Base-by-base conservation (phyloP, 331 rosid species). In the Pyracantha coccinea region DNA sequence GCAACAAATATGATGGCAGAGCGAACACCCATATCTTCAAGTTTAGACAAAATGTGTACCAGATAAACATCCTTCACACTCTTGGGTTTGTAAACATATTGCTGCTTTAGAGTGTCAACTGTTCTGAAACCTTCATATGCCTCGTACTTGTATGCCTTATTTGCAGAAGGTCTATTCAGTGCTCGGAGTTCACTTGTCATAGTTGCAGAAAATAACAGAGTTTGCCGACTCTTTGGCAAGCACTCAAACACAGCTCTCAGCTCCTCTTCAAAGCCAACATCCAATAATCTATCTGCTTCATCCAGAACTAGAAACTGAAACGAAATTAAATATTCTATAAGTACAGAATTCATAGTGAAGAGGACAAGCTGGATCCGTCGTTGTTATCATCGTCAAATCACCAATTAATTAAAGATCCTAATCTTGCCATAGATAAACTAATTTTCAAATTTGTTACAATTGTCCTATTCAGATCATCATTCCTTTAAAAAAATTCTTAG, bases 221-320 rank as follows among this genome's bases (percentile, higher is more conserved):
- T 94, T 78, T 94, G 99, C 14, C 99, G 86, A 72, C 32, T 87
- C 69, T 85, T 91, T 11, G 98, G 97, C 83, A 94, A 86, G 83
- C 92, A 83, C 78, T 85, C 83, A 74, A 94, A 91, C 64, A 94
- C 79, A 41, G 86, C 85, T 78, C 83, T 88, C 86, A 94, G 79
- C 75, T 91, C 96, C 83, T 90, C 88, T 81, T 94, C 92, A 78
- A 94, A 94, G 45, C 94, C 90, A 24, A 83, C 90, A 77, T 93
- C 97, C 73, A 93, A 73, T 50, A 94, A 83, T 67, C 97, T 82
- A 83, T 94, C 99, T 74, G 99, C 99, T 81, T 94, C 99, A 74
- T 94, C 97, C 84, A 91, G 85, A 77, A 94, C 93, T 79, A 94
- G 88, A 72, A 87, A 94, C 99, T 90, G 82, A 77, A 77, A 66